Evolutionary conservation across 1,284 basidiomycete species (phyloP), one percentile per base, ranked within the genome.

Genomic region (Cutaneotrichosporon sp.): DNA sequence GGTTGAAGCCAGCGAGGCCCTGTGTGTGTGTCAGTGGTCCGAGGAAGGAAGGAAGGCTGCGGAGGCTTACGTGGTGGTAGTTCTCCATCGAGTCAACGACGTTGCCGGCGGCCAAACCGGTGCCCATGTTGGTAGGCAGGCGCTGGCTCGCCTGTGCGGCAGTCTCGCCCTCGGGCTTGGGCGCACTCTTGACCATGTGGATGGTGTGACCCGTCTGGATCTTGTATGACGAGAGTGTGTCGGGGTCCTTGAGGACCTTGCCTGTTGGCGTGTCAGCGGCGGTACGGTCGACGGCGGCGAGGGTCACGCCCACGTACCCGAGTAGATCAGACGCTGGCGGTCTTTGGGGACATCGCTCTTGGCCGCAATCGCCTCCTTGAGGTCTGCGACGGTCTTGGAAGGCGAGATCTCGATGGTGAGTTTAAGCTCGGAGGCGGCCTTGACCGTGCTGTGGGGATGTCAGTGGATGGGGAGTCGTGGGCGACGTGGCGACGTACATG

Each of bases 131-230:
- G 44, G 84, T 87, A 22, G 87, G 78, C 51, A 79, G 80, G 58
- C 80, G 84, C 26, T 77, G 75, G 35, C 49, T 59, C 36, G 62
- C 63, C 42, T 66, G 72, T 44, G 58, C 42, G 13, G 65, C 44
- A 1, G 71, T 48, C 8, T 62, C 52, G 15, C 62, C 65, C 2
- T 78, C 74, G 1, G 82, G 67, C 30, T 85, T 83, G 10, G 84
- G 79, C 2, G 82, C 84, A 40, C 89, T 88, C 73, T 93, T 94
- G 64, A 94, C 90, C 87, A 94, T 90, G 70, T 93, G 90, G 42
- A 93, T 84, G 0, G 90, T 92, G 70, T 94, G 87, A 9, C 82
- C 80, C 1, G 64, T 75, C 64, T 69, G 54, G 59, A 94, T 90
- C 80, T 92, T 93, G 81, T 94, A 94, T 14, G 80, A 79, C 2